Conservation (phyloP, 2,329 filamentous ascomycete genomes). For the Coniochaeta sp. region DNA sequence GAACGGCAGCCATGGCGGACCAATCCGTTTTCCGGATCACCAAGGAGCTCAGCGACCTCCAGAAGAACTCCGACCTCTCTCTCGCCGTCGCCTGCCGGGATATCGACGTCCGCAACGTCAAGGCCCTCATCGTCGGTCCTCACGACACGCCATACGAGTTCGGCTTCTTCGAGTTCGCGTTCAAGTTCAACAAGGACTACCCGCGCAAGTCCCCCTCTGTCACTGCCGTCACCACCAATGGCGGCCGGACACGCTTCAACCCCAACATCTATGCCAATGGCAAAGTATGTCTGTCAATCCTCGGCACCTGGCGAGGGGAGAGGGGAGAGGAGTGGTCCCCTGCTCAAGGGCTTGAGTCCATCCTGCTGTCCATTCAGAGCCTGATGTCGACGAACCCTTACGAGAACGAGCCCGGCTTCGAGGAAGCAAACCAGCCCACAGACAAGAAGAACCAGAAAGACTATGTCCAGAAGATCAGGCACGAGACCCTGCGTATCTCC, state of each 20-base stretch:
- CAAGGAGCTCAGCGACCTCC: slow-evolving; percentile 82
- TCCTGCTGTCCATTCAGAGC: slow-evolving; percentile 92
- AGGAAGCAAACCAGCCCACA: slow-evolving; percentile 58
- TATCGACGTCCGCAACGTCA: slow-evolving; percentile 80
- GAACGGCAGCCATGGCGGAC: slow-evolving; percentile 56
- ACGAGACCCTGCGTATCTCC: slow-evolving; percentile 81
- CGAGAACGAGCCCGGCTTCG: slow-evolving; percentile 92
- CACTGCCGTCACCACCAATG: slow-evolving; percentile 75
- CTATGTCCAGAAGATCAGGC: slow-evolving; percentile 82
- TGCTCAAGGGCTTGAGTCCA: slow-evolving; percentile 89
- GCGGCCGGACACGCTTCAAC: slow-evolving; percentile 85
- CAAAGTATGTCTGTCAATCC: slow-evolving; percentile 89
- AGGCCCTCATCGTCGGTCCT: slow-evolving; percentile 83
- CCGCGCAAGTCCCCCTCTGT: slow-evolving; percentile 60
- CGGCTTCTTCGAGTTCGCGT: slow-evolving; percentile 88
- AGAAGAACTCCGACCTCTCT: slow-evolving; percentile 80
- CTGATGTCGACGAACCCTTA: slow-evolving; percentile 92
- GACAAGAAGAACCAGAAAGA: slow-evolving; percentile 69
- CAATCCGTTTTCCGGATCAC: slow-evolving; percentile 85
- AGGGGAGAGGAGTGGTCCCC: slow-evolving; percentile 93
- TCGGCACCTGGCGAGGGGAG: slow-evolving; percentile 93
- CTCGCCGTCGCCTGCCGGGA: slow-evolving; percentile 84
- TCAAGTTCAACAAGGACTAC: slow-evolving; percentile 80
- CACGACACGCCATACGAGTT: slow-evolving; percentile 95
- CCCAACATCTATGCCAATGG: slow-evolving; percentile 92